Conservation (phyloP, 2,329 filamentous ascomycete species). For the Fusarium poae region DNA sequence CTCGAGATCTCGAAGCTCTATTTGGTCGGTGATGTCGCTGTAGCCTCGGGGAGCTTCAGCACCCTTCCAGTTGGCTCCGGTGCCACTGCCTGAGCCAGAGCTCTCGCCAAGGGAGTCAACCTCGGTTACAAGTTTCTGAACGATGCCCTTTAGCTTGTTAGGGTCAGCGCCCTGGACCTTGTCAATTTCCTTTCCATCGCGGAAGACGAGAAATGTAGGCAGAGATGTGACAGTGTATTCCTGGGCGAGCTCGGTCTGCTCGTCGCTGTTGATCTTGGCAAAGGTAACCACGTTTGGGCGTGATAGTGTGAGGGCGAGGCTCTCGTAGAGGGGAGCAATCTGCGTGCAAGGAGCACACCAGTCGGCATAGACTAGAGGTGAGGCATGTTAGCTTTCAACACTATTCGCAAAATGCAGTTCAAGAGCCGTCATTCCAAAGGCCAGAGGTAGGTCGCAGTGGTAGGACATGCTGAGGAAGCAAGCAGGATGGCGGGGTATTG, state of each 20-base stretch:
- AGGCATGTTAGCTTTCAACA: conserved; percentile 29
- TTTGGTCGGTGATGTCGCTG: conserved; percentile 82
- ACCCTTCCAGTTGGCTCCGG: conserved; percentile 74
- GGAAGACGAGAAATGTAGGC: conserved; percentile 94
- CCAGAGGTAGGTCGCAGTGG: conserved; percentile 30
- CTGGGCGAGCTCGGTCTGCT: conserved; percentile 78
- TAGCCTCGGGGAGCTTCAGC: conserved; percentile 84
- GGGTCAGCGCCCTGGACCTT: conserved; percentile 82
- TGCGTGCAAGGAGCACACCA: conserved; percentile 88
- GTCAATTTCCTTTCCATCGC: conserved; percentile 74
- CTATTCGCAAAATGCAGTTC: not conserved
- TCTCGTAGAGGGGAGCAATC: conserved; percentile 86
- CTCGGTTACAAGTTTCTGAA: conserved; percentile 78
- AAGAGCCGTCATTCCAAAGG: not conserved
- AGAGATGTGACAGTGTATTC: conserved; percentile 81
- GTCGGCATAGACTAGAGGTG: conserved; percentile 80
- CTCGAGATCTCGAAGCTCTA: conserved; percentile 85
- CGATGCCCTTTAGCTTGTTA: conserved; percentile 74
- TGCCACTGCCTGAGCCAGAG: conserved; percentile 53
- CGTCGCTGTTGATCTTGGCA: conserved; percentile 86
- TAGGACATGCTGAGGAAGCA: conserved; percentile 18
- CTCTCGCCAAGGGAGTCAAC: conserved; percentile 67
- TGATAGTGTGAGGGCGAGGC: conserved; percentile 78
- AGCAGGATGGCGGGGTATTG: conserved; percentile 41
- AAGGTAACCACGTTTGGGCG: conserved; percentile 82